Percentiles rank a stretch among this genome's conserved stretches.
Conservation (phyloP, 345 rosid genomes). For the Syzygium aromaticum region DNA sequence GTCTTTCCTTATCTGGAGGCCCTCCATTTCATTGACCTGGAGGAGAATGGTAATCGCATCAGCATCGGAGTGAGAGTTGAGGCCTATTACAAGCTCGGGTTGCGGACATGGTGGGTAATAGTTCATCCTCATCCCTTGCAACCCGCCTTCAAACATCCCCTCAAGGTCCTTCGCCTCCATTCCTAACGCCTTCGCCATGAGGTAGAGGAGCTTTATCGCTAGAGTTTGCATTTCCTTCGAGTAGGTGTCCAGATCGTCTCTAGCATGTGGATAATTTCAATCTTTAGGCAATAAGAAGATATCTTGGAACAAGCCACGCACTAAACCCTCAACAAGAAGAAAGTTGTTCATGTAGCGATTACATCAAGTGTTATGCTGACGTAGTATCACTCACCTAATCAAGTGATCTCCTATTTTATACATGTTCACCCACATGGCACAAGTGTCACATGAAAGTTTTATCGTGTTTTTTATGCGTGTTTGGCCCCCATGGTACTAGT, state of each 20-base stretch:
- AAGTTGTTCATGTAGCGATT: neutral
- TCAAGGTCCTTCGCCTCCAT: constrained; percentile 38
- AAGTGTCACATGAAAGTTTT: neutral
- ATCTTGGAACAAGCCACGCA: neutral
- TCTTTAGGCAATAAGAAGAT: neutral
- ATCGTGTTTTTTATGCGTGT: neutral
- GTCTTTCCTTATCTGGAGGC: constrained; percentile 5
- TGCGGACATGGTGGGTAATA: constrained; percentile 10
- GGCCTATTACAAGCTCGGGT: constrained; percentile 8
- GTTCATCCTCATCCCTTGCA: constrained; percentile 28
- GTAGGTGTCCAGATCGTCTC: constrained; percentile 45
- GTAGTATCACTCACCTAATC: neutral
- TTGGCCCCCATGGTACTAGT: neutral
- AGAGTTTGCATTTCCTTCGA: constrained; percentile 19
- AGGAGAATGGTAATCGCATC: constrained; percentile 6
- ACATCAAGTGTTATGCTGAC: accelerated
- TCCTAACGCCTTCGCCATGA: constrained; percentile 31
- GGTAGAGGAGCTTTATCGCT: constrained; percentile 22
- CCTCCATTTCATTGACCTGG: constrained; percentile 15
- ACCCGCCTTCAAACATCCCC: constrained; percentile 11
- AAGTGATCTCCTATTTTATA: neutral
- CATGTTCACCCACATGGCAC: neutral
- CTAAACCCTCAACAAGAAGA: neutral
- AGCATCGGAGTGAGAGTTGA: constrained; percentile 4
- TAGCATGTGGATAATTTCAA: neutral